Evolutionary conservation across 371 early-diverging fungal species (phyloP).

Genomic region (Mucor plumbeus): DNA sequence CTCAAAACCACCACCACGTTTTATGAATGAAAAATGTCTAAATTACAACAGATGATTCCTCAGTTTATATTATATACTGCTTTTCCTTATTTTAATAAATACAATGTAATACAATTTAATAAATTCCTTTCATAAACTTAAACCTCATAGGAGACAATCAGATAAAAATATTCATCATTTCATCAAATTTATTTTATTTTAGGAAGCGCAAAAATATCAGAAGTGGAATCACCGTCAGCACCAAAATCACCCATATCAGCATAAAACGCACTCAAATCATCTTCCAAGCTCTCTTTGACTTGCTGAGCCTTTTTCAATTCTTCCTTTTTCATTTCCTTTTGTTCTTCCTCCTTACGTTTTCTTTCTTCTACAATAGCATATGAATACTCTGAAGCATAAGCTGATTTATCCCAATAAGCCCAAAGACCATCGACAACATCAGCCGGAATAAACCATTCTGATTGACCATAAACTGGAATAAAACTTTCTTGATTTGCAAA

Average conservation of each 20-base stretch:
- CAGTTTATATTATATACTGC: too few relatives aligned
- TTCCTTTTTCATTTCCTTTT: conserved; percentile 29
- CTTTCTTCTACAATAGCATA: conserved; percentile 31
- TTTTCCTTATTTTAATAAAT: too few relatives aligned
- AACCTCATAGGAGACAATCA: too few relatives aligned
- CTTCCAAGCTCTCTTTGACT: conserved; percentile 38
- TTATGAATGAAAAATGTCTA: too few relatives aligned
- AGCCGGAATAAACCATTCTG: conserved; percentile 50
- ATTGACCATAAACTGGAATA: conserved; percentile 55
- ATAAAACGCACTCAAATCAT: conserved; percentile 54
- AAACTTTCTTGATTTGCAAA: conserved; percentile 59
- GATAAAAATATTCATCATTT: background rate
- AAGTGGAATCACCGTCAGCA: conserved; percentile 27
- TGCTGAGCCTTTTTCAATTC: conserved; percentile 28
- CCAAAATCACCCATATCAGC: conserved; percentile 49
- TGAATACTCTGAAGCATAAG: conserved; percentile 50
- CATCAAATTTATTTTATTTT: conserved; percentile 14
- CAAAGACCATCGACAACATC: conserved; percentile 41
- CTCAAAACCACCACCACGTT: too few relatives aligned
- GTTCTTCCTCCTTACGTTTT: conserved; percentile 29
- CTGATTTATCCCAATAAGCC: conserved; percentile 62
- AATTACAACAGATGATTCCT: too few relatives aligned
- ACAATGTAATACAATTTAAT: too few relatives aligned
- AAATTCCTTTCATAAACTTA: too few relatives aligned
- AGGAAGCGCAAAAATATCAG: conserved; percentile 51